These are phyloP conservation scores for Alternaria metachromatica DNA, from an alignment of 2,329 filamentous ascomycete species.

Conservation along the genomic window DNA sequence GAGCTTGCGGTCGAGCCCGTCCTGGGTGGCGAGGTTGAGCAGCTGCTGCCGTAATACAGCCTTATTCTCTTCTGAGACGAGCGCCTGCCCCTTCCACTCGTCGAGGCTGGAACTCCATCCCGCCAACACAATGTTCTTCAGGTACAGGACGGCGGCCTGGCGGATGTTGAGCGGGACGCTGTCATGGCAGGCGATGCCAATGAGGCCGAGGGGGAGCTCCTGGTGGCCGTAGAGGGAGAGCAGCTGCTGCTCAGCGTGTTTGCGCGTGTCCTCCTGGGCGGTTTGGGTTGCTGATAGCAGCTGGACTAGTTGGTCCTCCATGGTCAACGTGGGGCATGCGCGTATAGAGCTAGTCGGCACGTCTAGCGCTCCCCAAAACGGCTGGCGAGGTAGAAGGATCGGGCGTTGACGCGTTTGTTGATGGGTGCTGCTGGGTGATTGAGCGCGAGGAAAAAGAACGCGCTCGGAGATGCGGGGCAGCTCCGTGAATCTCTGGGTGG, in stretches of 20 bases:
- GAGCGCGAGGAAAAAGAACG: constrained; percentile 24
- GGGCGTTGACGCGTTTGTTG: constrained; percentile 30
- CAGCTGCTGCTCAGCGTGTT: constrained; percentile 84
- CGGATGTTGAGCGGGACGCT: constrained; percentile 77
- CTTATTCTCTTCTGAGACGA: constrained; percentile 77
- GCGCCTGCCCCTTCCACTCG: constrained; percentile 70
- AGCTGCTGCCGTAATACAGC: constrained; percentile 74
- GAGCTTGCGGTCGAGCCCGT: constrained; percentile 79
- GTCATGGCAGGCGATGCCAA: constrained; percentile 79
- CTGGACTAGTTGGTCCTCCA: constrained; percentile 92
- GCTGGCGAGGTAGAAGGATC: constrained; percentile 11
- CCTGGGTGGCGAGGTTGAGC: constrained; percentile 77
- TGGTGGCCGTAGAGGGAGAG: constrained; percentile 71
- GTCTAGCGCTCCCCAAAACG: constrained; percentile 35
- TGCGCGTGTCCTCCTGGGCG: constrained; percentile 75
- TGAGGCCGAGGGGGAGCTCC: constrained; percentile 79
- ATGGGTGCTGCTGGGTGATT: constrained; percentile 24
- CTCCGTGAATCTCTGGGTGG: constrained; percentile 21
- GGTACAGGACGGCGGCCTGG: constrained; percentile 79
- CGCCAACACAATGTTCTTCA: constrained; percentile 82
- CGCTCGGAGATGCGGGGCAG: constrained; percentile 37
- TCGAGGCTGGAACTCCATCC: constrained; percentile 83
- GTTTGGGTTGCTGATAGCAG: constrained; percentile 88
- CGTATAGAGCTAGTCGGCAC: constrained; percentile 35
- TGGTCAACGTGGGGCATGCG: constrained; percentile 50